A percentile compares a stretch with the other conserved stretches of the same genome.
Conservation (phyloP, 1,284 basidiomycete genomes). For the Tylopilus orsonianus region DNA sequence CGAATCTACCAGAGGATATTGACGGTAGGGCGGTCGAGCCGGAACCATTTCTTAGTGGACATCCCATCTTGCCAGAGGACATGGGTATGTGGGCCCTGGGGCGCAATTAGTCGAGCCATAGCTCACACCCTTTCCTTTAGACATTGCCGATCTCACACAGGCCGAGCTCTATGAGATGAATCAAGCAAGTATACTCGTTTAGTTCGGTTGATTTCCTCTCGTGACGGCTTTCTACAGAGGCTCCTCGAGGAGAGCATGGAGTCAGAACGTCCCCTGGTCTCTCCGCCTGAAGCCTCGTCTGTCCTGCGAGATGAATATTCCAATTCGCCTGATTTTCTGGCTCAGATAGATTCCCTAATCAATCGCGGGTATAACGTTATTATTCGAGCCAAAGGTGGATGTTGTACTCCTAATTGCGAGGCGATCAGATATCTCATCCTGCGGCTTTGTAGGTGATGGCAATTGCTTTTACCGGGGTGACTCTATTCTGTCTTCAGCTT, state of each 20-base stretch:
- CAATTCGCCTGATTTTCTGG: conserved; percentile 52
- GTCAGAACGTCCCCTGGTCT: conserved; percentile 51
- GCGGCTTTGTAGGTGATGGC: conserved; percentile 56
- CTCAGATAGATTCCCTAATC: conserved; percentile 66
- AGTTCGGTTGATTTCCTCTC: conserved; percentile 2
- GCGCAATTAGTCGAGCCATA: not conserved
- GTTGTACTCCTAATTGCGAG: conserved; percentile 35
- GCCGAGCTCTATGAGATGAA: conserved; percentile 52
- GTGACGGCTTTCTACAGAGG: conserved; percentile 33
- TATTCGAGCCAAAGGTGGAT: conserved; percentile 65
- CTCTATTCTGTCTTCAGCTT: conserved; percentile 14
- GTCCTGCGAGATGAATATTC: conserved; percentile 66
- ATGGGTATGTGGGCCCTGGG: conserved; percentile 24
- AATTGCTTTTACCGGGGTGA: conserved; percentile 81
- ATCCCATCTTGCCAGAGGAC: conserved; percentile 32
- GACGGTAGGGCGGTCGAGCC: conserved; percentile 3
- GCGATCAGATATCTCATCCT: conserved; percentile 10
- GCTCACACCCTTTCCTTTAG: conserved; percentile 17
- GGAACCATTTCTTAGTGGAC: conserved; percentile 29
- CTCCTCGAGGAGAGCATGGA: conserved; percentile 48
- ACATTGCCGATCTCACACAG: conserved; percentile 33
- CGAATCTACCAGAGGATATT: conserved; percentile 24
- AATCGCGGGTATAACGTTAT: conserved; percentile 59
- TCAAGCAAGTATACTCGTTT: conserved; percentile 34
- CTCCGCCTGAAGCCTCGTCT: conserved; percentile 46